Evolutionary conservation across 306 rosid genomes (phyloP), one percentile per base, ranked within the genome.

Genomic region (Pyrus pyrifolia): DNA sequence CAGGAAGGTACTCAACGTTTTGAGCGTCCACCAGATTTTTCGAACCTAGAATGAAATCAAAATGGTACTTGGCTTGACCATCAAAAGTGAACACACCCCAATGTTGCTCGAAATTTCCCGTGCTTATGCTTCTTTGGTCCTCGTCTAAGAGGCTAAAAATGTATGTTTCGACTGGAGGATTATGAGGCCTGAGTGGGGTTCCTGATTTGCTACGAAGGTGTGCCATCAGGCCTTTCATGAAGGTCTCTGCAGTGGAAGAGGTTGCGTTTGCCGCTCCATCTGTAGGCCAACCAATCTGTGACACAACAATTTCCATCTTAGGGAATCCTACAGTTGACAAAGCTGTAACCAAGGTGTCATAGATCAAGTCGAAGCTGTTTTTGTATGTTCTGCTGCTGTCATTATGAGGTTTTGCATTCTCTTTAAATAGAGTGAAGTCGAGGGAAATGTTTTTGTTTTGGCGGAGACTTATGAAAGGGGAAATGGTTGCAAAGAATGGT

Each of bases 281-380:
- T 10, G 98, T 92, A 22, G 98, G 98, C 98, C 98, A 94, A 79
- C 98, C 97, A 71, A 92, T 87, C 85, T 94, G 93, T 2, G 93
- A 87, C 80, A 94, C 90, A 30, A 90, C 89, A 72, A 92, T 83
- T 38, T 88, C 89, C 79, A 82, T 88, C 35, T 80, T 76, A 38
- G 96, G 83, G 83, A 86, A 94, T 76, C 96, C 96, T 4, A n/a
- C 84, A 5, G 52, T 64, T 42, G 97, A 89, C 79, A 90, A 78
- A 15, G 86, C 88, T 68, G 89, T 70, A 63, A 83, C 83, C 70
- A 87, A 83, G 21, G 88, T 92, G 78, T 91, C 97, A 52, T 90
- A 85, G 90, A 87, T 88, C 72, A 88, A 72, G 78, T 87, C 97
- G 75, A 92, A 92, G 85, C 89, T 86, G 81, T 90, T 94, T 84